Base-by-base conservation (phyloP, 164 flowering plant genomes). In the Vitis labrusca region DNA sequence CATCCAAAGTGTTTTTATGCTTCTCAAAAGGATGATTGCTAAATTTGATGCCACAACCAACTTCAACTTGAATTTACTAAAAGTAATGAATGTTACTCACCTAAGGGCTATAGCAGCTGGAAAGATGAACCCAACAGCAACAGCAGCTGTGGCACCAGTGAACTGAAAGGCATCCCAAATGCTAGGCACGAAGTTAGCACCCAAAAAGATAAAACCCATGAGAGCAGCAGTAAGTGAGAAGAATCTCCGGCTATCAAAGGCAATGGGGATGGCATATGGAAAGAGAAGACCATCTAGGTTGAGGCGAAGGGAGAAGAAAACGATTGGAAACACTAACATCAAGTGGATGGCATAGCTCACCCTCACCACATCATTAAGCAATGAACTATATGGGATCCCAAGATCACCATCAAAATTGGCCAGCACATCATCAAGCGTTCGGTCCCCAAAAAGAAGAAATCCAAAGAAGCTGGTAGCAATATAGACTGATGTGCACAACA, bases 111-210 rank as follows among this genome's bases (percentile, higher is more conserved):
- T 67, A 44, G 90, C 86, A 44, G 93, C 90, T 2, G 97, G 97
- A 78, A 91, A 88, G 37, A 91, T 86, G 77, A 81, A 91, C 19
- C 93, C 94, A 55, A 91, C 80, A 15, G 87, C 74, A 44, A 84
- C 80, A 14, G 94, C 77, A 17, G 94, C 87, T 17, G 91, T 90
- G 49, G 94, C 93, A 16, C 94, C 94, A 44, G 91, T 88, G 70
- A 91, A 82, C 78, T 91, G 91, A 68, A 91, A 91, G 16, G 90
- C 91, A 74, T 85, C 92, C 97, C 94, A 91, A 29, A 91, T 89
- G 76, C 85, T 88, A 8, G 93, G 94, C n/a, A 91, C 83, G 71
- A 73, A 88, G 54, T 83, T 89, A 47, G 94, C 94, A 15, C 91
- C 93, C 64, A 85, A 51, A 66, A 87, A 89, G 57, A 86, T 77